A percentile compares a stretch with the other conserved stretches of the same genome.
Conservation (phyloP, 139 green algal genomes). For the Chlorella sp. region DNA sequence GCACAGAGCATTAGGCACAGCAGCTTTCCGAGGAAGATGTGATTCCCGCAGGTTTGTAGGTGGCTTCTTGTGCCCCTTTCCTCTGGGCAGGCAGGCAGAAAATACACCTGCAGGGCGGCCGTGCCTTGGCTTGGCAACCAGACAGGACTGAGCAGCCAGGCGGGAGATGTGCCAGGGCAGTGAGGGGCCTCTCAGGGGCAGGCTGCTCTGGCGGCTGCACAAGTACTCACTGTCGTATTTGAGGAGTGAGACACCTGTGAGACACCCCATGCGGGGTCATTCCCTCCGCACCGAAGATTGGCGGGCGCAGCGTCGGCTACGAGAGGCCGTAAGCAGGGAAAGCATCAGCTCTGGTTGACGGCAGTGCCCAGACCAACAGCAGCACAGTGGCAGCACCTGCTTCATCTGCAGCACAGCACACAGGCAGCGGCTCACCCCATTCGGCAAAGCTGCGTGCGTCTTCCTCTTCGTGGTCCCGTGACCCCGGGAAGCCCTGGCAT, state of each 20-base stretch:
- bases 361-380: not conserved
- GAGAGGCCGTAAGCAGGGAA: no score
- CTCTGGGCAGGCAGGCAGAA: no score
- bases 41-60: no score
- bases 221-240: not conserved
- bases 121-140: no score
- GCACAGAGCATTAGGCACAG: no score
- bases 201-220: not conserved
- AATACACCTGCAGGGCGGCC: no score
- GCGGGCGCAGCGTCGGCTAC: no score
- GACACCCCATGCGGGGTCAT: not conserved
- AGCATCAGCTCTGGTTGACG: not conserved
- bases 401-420: not conserved
- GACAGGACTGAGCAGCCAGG: no score
- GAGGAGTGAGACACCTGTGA: not conserved
- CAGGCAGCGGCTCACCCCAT: not conserved
- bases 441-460: slow-evolving; percentile 50
- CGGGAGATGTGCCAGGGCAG: not conserved
- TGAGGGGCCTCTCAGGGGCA: not conserved
- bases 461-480: slow-evolving; percentile 62
- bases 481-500: slow-evolving; percentile 76
- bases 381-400: not conserved
- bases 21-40: no score
- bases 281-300: no score
- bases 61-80: no score